Evolutionary conservation across 164 flowering plant genomes (phyloP).

Genomic region (Aristolochia contorta): DNA sequence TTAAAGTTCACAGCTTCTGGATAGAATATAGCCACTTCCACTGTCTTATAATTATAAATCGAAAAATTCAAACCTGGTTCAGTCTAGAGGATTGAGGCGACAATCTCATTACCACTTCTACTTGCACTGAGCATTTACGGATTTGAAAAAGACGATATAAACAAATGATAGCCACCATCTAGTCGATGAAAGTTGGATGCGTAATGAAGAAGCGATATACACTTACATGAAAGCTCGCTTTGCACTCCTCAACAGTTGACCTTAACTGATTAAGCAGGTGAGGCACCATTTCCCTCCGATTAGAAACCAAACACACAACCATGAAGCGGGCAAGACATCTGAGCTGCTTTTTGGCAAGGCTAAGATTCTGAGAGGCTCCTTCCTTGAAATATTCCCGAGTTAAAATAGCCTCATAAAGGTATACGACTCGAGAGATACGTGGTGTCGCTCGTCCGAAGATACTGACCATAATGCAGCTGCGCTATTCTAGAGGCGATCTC

Average conservation of each 20-base stretch:
- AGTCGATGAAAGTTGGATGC: constrained; percentile 2
- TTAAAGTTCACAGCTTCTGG: too few relatives aligned
- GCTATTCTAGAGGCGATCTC: constrained; percentile 95
- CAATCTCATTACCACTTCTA: too few relatives aligned
- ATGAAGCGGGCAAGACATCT: constrained; percentile 77
- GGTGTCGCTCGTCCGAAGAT: constrained; percentile 74
- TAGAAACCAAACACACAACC: constrained; percentile 67
- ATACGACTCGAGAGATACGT: constrained; percentile 70
- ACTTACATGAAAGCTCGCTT: constrained; percentile 61
- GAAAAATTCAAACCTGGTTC: too few relatives aligned
- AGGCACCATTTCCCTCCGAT: constrained; percentile 65
- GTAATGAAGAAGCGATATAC: neutral
- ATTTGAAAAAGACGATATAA: neutral
- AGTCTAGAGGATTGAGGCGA: too few relatives aligned
- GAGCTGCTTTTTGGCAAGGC: constrained; percentile 71
- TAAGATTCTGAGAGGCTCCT: constrained; percentile 52
- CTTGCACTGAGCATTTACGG: too few relatives aligned
- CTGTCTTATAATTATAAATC: too few relatives aligned
- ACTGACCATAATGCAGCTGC: constrained; percentile 82
- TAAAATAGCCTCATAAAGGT: constrained; percentile 77
- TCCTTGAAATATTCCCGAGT: constrained; percentile 82
- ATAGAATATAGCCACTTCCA: too few relatives aligned
- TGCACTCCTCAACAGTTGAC: constrained; percentile 68
- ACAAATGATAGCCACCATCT: neutral
- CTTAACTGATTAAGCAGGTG: constrained; percentile 62